These are phyloP conservation scores for Crucihimalaya himalaica DNA, from an alignment of 345 rosid genomes.

Conservation along the genomic window DNA sequence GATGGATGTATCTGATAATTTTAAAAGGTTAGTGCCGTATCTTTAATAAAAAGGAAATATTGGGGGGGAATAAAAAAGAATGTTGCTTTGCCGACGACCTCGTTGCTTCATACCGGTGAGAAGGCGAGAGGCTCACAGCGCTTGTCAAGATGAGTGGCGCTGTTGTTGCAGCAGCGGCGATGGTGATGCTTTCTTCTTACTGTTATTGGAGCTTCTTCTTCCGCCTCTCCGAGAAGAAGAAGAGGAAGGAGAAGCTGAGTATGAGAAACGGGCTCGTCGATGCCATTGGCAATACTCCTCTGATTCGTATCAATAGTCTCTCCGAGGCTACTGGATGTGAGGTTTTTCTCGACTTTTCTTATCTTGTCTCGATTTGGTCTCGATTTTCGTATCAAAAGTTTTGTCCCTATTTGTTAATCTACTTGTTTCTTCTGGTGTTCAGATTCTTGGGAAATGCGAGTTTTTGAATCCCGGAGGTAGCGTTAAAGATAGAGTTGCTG, in stretches of 20 bases:
- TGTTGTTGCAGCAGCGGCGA: constrained; percentile 43
- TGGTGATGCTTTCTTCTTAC: constrained; percentile 53
- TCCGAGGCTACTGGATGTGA: constrained; percentile 95
- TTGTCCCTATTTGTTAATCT: too few species aligned
- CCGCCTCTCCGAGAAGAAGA: constrained; percentile 46
- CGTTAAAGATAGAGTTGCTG: constrained; percentile 91
- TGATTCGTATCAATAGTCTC: constrained; percentile 90
- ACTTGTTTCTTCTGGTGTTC: constrained; percentile 28
- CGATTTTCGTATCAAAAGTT: too few species aligned
- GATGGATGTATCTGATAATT: not conserved
- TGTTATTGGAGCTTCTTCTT: constrained; percentile 41
- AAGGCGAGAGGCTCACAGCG: constrained; percentile 47
- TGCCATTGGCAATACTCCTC: constrained; percentile 83
- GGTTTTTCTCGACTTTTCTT: constrained; percentile 44
- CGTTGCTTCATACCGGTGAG: constrained; percentile 19
- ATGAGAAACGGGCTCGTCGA: constrained; percentile 56
- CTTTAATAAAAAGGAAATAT: not conserved
- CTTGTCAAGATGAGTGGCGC: constrained; percentile 48
- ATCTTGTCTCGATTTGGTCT: not conserved
- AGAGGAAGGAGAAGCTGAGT: constrained; percentile 43
- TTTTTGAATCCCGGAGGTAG: constrained; percentile 98
- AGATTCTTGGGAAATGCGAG: constrained; percentile 96
- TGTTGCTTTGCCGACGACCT: constrained; percentile 23
- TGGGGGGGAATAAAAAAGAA: not conserved
- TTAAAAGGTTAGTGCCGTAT: not conserved